Evolutionary conservation across 805 yeast species (phyloP).

Genomic region (Starmerella lactis-condensi): DNA sequence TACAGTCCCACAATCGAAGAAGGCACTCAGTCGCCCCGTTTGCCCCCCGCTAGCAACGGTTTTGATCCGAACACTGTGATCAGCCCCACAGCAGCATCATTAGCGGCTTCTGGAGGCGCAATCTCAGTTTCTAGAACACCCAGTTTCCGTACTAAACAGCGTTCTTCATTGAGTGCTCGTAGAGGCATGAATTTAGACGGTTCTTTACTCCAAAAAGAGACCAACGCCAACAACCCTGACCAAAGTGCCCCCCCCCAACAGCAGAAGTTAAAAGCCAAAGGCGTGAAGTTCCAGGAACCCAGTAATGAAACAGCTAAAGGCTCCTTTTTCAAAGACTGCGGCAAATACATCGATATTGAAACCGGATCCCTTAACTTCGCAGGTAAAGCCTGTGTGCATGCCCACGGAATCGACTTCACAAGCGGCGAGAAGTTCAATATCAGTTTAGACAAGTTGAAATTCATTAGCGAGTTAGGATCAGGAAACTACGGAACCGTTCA

Average conservation of each 20-base stretch:
- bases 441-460: constrained; percentile 61
- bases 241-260: constrained; percentile 12
- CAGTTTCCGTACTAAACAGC: constrained; percentile 12
- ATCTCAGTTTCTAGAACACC: constrained; percentile 10
- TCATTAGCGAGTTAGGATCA: constrained; percentile 64
- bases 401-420: constrained; percentile 79
- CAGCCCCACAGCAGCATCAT: constrained; percentile 9
- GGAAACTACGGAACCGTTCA: constrained; percentile 95
- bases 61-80: constrained; percentile 11
- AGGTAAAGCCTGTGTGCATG: constrained; percentile 80
- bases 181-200: constrained; percentile 21
- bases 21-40: constrained; percentile 1
- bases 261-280: constrained; percentile 12
- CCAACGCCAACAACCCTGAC: not conserved
- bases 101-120: constrained; percentile 10
- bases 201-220: not conserved
- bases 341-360: constrained; percentile 76
- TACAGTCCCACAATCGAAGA: not conserved
- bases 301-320: no score
- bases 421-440: constrained; percentile 77
- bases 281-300: no score
- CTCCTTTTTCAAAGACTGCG: constrained; percentile 65
- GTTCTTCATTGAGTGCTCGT: constrained; percentile 20
- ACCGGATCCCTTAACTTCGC: constrained; percentile 83
- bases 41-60: constrained; percentile 4